Evolutionary conservation across 2,329 filamentous ascomycete species (phyloP).

Genomic region (Ophiostoma populinum): DNA sequence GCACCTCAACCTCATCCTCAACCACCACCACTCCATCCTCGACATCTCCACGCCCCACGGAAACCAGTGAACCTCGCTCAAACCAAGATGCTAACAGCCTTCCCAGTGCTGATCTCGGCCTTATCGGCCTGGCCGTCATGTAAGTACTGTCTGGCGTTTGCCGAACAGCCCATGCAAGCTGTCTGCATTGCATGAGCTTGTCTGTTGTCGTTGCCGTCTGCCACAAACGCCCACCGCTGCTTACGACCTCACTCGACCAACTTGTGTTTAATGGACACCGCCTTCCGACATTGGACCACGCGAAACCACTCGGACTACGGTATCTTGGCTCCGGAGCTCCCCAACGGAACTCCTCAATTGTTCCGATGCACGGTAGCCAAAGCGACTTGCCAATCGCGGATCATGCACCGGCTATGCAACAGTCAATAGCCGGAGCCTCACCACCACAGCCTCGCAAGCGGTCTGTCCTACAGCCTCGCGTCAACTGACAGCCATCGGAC

Average conservation of each 20-base stretch:
- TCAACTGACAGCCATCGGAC: too few relatives aligned
- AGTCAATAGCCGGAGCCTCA: too few relatives aligned
- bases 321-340: background rate
- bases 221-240: too few relatives aligned
- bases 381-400: background rate
- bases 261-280: too few relatives aligned
- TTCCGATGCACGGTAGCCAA: background rate
- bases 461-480: too few relatives aligned
- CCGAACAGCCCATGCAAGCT: background rate
- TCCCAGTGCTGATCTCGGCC: constrained; percentile 70
- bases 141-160: constrained; percentile 23
- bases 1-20: constrained; percentile 13
- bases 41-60: background rate
- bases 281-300: too few relatives aligned
- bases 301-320: too few relatives aligned
- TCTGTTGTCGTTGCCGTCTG: background rate
- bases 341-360: background rate
- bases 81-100: constrained; percentile 35
- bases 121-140: constrained; percentile 88
- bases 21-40: background rate
- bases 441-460: too few relatives aligned
- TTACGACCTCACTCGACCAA: too few relatives aligned
- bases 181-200: background rate
- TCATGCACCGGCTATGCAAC: background rate
- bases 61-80: too few relatives aligned